Conservation (phyloP, 768 basidiomycete species). For the Phaffia tasmanica region DNA sequence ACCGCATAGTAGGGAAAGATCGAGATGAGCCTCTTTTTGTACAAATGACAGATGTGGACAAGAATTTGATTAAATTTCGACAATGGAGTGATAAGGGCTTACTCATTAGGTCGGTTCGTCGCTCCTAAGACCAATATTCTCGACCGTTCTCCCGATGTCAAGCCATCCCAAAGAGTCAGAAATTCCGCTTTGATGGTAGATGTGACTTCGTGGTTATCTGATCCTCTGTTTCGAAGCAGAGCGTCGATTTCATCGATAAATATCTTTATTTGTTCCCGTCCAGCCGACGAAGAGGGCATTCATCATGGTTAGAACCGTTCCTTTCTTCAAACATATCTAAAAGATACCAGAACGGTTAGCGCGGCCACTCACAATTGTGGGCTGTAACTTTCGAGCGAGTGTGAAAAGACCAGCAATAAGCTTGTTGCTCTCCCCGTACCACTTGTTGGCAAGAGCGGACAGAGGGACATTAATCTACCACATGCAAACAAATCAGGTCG, state of each 20-base stretch:
- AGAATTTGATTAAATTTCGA: conserved; percentile 57
- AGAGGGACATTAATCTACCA: conserved; percentile 22
- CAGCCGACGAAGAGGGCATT: background rate
- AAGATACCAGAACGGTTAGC: background rate
- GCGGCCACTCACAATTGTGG: conserved; percentile 51
- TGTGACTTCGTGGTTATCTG: conserved; percentile 90
- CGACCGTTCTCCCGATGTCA: conserved; percentile 59
- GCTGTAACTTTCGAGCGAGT: conserved; percentile 83
- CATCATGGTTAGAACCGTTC: background rate
- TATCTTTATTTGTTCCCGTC: conserved; percentile 43
- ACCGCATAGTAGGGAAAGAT: too few relatives aligned
- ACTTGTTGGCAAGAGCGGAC: conserved; percentile 37
- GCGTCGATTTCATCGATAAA: conserved; percentile 99
- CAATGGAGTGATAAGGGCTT: conserved; percentile 40
- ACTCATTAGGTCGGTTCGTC: conserved; percentile 85
- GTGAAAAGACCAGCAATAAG: conserved; percentile 89
- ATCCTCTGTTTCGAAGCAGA: conserved; percentile 74
- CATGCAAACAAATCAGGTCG: background rate
- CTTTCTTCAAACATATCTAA: too few relatives aligned
- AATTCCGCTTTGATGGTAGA: conserved; percentile 94
- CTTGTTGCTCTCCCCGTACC: conserved; percentile 88
- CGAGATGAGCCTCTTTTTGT: too few relatives aligned
- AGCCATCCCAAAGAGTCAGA: conserved; percentile 76
- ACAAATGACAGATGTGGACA: too few relatives aligned
- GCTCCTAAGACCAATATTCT: conserved; percentile 85